Percentiles rank a stretch among this genome's conserved stretches.
phyloP scores from a whole-genome alignment of 495 filamentous ascomycete genomes.

The Xylona heveae region DNA sequence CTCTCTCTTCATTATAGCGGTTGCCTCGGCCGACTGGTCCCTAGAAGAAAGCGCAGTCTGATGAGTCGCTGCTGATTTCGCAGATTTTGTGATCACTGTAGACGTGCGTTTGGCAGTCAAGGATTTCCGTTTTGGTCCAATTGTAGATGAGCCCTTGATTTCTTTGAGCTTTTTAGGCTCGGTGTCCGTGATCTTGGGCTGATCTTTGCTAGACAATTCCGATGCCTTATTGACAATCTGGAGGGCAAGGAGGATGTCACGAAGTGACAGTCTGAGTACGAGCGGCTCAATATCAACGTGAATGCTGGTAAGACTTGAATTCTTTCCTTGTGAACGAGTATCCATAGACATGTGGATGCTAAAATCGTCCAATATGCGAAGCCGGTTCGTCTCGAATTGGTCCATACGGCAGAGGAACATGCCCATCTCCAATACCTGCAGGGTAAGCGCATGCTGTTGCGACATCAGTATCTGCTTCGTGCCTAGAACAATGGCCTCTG shows the following conservation, averaged over 20 bases:
- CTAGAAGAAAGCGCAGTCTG: constrained; percentile 11
- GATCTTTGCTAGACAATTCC: constrained; percentile 44
- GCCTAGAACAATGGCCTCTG: constrained; percentile 86
- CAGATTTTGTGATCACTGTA: constrained; percentile 26
- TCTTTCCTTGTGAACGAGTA: constrained; percentile 41
- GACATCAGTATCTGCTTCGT: constrained; percentile 87
- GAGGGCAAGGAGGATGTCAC: constrained; percentile 82
- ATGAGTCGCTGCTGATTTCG: constrained; percentile 19
- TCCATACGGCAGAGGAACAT: constrained; percentile 99
- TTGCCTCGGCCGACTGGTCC: constrained; percentile 15
- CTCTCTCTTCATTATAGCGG: constrained; percentile 49
- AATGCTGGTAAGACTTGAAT: constrained; percentile 51
- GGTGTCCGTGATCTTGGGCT: constrained; percentile 23
- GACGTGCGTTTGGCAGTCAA: constrained; percentile 40
- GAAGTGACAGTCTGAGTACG: constrained; percentile 75
- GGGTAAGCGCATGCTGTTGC: constrained; percentile 78
- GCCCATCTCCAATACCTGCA: constrained; percentile 80
- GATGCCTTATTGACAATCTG: constrained; percentile 88
- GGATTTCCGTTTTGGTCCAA: constrained; percentile 33
- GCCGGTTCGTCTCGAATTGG: constrained; percentile 63
- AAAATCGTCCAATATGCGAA: constrained; percentile 90
- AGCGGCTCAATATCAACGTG: constrained; percentile 77
- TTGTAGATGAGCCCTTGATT: constrained; percentile 25
- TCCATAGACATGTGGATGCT: constrained; percentile 80
- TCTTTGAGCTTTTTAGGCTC: constrained; percentile 45